Evolutionary conservation across 371 early-diverging fungal genomes (phyloP).

Genomic region (Actinomortierella wolfii): DNA sequence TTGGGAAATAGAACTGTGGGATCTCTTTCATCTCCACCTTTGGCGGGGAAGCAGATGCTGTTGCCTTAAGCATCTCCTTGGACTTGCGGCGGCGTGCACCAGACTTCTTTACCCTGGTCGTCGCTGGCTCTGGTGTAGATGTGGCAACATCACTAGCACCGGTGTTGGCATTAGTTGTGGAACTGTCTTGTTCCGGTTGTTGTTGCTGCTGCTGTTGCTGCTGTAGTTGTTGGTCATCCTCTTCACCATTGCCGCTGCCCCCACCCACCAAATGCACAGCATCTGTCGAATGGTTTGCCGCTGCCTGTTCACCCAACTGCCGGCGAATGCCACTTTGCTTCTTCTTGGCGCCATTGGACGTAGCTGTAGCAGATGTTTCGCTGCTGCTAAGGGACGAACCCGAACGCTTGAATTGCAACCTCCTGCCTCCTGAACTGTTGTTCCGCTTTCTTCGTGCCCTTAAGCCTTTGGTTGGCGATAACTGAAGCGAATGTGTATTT

Average conservation of each 20-base stretch:
- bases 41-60: too few species aligned
- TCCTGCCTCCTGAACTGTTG: conserved; percentile 31
- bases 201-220: conserved; percentile 20
- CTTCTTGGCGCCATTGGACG: too few species aligned
- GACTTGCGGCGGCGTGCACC: not conserved
- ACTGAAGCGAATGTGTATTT: too few species aligned
- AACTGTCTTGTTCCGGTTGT: conserved; percentile 1
- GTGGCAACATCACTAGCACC: conserved; percentile 1
- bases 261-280: too few species aligned
- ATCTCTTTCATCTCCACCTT: conserved; percentile 18
- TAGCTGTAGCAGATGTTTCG: too few species aligned
- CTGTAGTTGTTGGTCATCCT: conserved; percentile 18
- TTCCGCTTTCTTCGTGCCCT: conserved; percentile 24
- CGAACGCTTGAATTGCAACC: conserved; percentile 18
- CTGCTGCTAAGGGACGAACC: too few species aligned
- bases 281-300: too few species aligned
- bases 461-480: too few species aligned
- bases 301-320: too few species aligned
- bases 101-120: conserved; percentile 2
- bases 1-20: conserved; percentile 51
- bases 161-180: conserved; percentile 3
- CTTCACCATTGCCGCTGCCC: too few species aligned
- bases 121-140: not conserved
- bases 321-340: too few species aligned
- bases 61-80: too few species aligned